Conservation (phyloP, 2,329 filamentous ascomycete genomes). For the Pyrenochaeta sp. region DNA sequence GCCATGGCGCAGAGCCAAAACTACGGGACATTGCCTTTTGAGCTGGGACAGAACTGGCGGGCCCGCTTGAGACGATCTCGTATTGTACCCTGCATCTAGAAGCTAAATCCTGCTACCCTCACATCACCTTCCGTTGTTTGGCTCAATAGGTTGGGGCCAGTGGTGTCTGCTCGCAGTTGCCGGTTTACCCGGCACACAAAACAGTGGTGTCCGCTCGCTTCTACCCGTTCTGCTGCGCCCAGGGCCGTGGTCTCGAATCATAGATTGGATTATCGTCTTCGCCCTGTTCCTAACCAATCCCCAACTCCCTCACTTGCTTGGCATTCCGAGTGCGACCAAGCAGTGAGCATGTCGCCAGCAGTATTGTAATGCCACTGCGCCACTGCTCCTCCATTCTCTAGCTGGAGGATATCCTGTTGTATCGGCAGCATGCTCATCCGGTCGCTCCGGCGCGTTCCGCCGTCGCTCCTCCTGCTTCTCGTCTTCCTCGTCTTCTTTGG, state of each 20-base stretch:
- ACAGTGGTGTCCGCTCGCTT: background rate
- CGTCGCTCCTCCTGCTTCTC: constrained; percentile 33
- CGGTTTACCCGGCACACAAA: constrained; percentile 4
- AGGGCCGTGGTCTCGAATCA: constrained; percentile 14
- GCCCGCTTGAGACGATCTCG: constrained; percentile 5
- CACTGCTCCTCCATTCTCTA: background rate
- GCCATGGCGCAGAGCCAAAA: background rate
- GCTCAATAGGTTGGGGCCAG: background rate
- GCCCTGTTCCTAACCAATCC: constrained; percentile 18
- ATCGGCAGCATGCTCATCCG: constrained; percentile 37
- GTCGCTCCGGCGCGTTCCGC: constrained; percentile 29
- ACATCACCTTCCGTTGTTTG: background rate
- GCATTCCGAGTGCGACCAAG: constrained; percentile 25
- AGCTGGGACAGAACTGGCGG: background rate
- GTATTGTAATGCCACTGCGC: constrained; percentile 7
- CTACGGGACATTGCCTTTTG: background rate
- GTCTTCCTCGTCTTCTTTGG: constrained; percentile 41
- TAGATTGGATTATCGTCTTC: constrained; percentile 1
- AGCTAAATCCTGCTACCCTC: background rate
- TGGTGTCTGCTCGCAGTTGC: background rate
- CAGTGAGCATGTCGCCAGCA: constrained; percentile 16
- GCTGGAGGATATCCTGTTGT: background rate
- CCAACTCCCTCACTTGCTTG: constrained; percentile 26
- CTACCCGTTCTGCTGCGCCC: background rate
- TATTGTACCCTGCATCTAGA: background rate